Conservation (phyloP, 2,329 filamentous ascomycete genomes). For the Scedosporium boydii region DNA sequence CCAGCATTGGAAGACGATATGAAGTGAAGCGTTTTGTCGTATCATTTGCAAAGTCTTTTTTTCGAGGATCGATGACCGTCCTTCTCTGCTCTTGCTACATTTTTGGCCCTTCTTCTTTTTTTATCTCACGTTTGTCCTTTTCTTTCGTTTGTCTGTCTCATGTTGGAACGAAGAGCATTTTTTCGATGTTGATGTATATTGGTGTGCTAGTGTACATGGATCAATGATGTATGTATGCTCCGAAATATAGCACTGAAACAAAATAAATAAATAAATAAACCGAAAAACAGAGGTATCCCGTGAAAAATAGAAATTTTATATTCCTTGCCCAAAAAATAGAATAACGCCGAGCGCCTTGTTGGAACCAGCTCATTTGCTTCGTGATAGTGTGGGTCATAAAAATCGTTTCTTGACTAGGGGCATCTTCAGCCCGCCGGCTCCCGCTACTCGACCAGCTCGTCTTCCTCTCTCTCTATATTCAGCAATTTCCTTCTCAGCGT, state of each 20-base stretch:
- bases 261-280: too few relatives aligned
- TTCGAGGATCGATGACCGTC: background rate
- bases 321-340: background rate
- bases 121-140: background rate
- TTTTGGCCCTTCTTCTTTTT: background rate
- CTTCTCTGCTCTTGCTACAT: background rate
- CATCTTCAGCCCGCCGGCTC: background rate
- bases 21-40: background rate
- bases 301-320: background rate
- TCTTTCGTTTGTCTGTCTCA: background rate
- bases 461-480: background rate
- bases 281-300: background rate
- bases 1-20: background rate
- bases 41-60: background rate
- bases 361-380: background rate
- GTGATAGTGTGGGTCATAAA: background rate
- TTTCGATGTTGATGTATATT: too few relatives aligned
- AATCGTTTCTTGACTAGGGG: background rate
- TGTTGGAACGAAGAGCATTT: too few relatives aligned
- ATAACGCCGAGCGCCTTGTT: background rate
- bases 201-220: background rate
- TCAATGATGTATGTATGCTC: background rate
- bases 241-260: background rate
- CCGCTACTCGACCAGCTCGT: background rate
- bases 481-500: background rate